A percentile compares a stretch with the other conserved stretches of the same genome.
phyloP scores from a whole-genome alignment of 345 rosid genomes.

The Tarenaya hassleriana region DNA sequence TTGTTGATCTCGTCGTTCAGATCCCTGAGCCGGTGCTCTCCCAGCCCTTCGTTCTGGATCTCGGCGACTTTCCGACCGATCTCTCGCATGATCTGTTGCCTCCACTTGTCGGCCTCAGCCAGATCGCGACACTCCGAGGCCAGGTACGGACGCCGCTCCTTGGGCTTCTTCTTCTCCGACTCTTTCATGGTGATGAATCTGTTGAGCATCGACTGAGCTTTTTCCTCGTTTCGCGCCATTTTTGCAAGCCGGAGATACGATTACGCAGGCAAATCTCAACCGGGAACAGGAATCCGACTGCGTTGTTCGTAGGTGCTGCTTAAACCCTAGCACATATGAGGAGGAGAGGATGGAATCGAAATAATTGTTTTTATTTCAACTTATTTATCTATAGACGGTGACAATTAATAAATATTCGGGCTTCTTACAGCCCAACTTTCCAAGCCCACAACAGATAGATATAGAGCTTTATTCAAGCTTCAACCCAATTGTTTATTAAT shows the following conservation, averaged over 20 bases:
- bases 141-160: conserved; percentile 81
- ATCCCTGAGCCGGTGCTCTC: conserved; percentile 83
- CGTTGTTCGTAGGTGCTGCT: too few relatives aligned
- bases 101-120: conserved; percentile 88
- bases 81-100: conserved; percentile 86
- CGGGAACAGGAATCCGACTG: too few relatives aligned
- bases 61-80: conserved; percentile 87
- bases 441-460: too few relatives aligned
- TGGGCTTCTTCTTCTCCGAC: conserved; percentile 82
- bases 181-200: conserved; percentile 66
- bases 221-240: conserved; percentile 97
- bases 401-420: too few relatives aligned
- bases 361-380: too few relatives aligned
- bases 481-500: too few relatives aligned
- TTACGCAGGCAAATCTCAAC: neutral
- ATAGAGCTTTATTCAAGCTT: too few relatives aligned
- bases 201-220: conserved; percentile 97
- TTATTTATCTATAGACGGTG: too few relatives aligned
- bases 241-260: conserved; percentile 21
- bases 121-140: conserved; percentile 93
- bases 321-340: too few relatives aligned
- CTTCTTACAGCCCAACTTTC: too few relatives aligned
- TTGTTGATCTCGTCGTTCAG: conserved; percentile 96
- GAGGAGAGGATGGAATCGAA: too few relatives aligned
- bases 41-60: conserved; percentile 93